Evolutionary conservation across 495 filamentous ascomycete species (phyloP), one percentile per base, ranked within the genome.

Genomic region (Penicillium coprophilum): DNA sequence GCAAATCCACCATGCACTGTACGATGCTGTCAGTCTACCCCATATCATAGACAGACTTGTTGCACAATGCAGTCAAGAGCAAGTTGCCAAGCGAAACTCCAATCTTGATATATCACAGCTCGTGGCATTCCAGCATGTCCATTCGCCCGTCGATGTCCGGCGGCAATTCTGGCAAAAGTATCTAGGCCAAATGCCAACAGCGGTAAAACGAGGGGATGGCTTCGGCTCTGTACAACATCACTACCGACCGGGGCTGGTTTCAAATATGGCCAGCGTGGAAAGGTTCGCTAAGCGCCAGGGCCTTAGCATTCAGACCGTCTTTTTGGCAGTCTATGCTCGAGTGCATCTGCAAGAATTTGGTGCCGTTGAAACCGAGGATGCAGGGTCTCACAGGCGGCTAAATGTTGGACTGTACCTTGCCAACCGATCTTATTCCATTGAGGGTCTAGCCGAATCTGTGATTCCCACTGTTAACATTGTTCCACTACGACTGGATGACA

Each of bases 1-100:
- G 43, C 68, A 68, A n/a, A 67, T 74, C 17, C 71, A 74, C 49
- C 71, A 74, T 50, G 71, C 70, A 17, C 61, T 74, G 21, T 74
- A 74, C 40, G 71, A 74, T 46, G 71, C 66, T 17, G 55, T 73
- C 27, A 66, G 65, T 50, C 62, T 74, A 15, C 66, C 70, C 15
- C 41, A 24, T 31, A 66, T 73, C 7, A 55, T 72, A 23, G 50
- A 68, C 9, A 30, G 53, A 44, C 57, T 72, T 43, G 50, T 55
- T 13, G 23, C 46, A 5, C 30, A 70, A 11, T 74, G 63, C 56
- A 47, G 30, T 24, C 39, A 39, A 17, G 30, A 46, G 2, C 28
- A 44, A 53, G 27, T 27, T 13, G 23, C 50, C 23, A 36, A 58
- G 38, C 40, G 50, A 17, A 40, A 46, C 36, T 40, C 41, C 27